These are phyloP conservation scores for Periconia macrospinosa DNA, from an alignment of 2,329 filamentous ascomycete species.

Conservation along the genomic window DNA sequence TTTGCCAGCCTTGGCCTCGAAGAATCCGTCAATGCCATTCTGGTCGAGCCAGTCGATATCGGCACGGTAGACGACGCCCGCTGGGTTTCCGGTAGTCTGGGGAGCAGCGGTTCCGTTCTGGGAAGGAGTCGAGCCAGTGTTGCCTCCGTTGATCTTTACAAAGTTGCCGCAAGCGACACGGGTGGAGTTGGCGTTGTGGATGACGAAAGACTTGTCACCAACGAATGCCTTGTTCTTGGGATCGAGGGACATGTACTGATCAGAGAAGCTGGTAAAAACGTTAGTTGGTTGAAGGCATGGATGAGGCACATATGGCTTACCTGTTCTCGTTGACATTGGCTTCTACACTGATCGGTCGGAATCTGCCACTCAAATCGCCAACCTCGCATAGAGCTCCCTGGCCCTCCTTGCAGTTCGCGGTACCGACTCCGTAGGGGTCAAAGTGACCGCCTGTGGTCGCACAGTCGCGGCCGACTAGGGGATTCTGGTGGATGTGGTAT, in stretches of 20 bases:
- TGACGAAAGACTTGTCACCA: background rate
- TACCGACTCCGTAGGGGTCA: background rate
- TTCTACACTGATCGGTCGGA: background rate
- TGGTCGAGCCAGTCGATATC: constrained; percentile 30
- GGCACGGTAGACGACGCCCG: constrained; percentile 44
- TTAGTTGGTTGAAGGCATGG: background rate
- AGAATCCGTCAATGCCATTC: constrained; percentile 38
- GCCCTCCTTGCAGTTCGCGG: background rate
- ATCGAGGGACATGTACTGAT: background rate
- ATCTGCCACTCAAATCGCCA: background rate
- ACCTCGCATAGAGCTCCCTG: background rate
- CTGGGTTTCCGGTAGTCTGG: constrained; percentile 40
- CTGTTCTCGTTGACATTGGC: background rate
- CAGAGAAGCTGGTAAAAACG: background rate
- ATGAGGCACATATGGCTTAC: background rate
- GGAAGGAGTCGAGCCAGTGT: constrained; percentile 29
- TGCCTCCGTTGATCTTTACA: background rate
- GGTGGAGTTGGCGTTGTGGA: background rate
- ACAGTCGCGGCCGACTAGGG: background rate
- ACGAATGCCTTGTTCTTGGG: background rate
- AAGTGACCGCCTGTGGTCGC: background rate
- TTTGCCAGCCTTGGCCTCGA: constrained; percentile 34
- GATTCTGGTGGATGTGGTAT: background rate
- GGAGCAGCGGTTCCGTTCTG: constrained; percentile 38
- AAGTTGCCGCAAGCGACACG: background rate